phyloP scores from a whole-genome alignment of 1,284 basidiomycete genomes.

The Ganoderma sinense region DNA sequence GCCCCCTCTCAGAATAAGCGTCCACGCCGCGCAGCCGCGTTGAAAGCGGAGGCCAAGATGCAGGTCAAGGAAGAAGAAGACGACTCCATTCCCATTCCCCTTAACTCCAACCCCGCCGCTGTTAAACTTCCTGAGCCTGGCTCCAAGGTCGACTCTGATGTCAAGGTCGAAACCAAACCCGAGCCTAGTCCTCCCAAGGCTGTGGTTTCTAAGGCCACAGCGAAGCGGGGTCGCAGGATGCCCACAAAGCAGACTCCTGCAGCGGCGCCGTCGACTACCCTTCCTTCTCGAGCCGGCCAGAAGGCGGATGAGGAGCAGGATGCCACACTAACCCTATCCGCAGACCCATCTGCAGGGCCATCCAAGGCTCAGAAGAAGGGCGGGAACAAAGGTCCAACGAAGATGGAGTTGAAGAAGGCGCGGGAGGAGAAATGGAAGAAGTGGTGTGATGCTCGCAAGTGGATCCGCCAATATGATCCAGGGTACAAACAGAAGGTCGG shows the following conservation, averaged over 20 bases:
- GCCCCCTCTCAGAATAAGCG: neutral
- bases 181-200: neutral
- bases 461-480: constrained; percentile 10
- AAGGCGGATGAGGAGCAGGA: neutral
- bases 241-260: neutral
- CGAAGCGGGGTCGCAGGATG: neutral
- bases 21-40: neutral
- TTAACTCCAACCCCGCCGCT: neutral
- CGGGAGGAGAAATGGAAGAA: constrained; percentile 10
- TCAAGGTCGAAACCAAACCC: neutral
- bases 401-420: constrained; percentile 3
- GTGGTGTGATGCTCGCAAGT: constrained; percentile 15
- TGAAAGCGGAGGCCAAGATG: neutral
- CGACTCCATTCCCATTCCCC: neutral
- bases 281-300: neutral
- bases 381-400: no score
- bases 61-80: neutral
- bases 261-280: neutral
- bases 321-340: neutral
- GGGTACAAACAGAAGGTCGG: constrained; percentile 14
- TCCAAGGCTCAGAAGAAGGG: neutral
- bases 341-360: neutral
- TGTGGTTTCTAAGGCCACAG: neutral
- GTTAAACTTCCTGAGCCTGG: neutral
- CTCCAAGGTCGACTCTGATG: neutral